Evolutionary conservation across 225 moss, liverwort and hornwort genomes (phyloP), one percentile per base, ranked within the genome.

Genomic region (Polytrichum commune): DNA sequence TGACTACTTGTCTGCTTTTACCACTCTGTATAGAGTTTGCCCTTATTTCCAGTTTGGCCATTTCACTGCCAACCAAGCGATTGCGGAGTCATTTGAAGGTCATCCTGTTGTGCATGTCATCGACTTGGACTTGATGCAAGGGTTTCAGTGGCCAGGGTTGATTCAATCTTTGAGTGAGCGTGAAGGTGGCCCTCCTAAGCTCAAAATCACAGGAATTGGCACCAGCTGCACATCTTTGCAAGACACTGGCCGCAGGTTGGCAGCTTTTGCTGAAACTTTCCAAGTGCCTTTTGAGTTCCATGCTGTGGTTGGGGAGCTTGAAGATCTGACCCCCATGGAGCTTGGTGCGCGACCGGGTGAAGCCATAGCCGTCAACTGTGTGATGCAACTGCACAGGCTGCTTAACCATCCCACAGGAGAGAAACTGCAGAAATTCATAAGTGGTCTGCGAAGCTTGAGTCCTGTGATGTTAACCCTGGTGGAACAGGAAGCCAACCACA

Each of bases 11-110:
- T 86, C 89, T 19, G 92, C 93, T n/a, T 92, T 96, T 78, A 90
- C 93, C 9, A 86, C 88, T 1, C 86, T 96, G 10, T 92, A 96
- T 92, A 92, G 88, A 65, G 89, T 92, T 2, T 84, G 90, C 25
- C 96, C 96, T 0, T 96, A 90, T 69, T 90, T 96, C 72, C 90
- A 91, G 80, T 96, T 96, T 32, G 93, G 94, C 5, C 96, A 96
- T 69, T 93, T 96, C 77, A 93, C 96, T 1, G 93, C 96, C 5
- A 96, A 96, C 46, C 96, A 96, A 74, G 96, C 92, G 2, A 93
- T 96, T 55, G 57, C 93, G 55, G 96, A 96, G 63, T 89, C 96
- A 1, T 69, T 90, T 7, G 85, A 86, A 20, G 90, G 77, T 1
- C 82, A 74, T 58, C 61, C 27, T 54, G 75, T 82, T 56, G 92